Conservation (phyloP, 1,284 basidiomycete genomes). For the Cutaneotrichosporon dermatis region DNA sequence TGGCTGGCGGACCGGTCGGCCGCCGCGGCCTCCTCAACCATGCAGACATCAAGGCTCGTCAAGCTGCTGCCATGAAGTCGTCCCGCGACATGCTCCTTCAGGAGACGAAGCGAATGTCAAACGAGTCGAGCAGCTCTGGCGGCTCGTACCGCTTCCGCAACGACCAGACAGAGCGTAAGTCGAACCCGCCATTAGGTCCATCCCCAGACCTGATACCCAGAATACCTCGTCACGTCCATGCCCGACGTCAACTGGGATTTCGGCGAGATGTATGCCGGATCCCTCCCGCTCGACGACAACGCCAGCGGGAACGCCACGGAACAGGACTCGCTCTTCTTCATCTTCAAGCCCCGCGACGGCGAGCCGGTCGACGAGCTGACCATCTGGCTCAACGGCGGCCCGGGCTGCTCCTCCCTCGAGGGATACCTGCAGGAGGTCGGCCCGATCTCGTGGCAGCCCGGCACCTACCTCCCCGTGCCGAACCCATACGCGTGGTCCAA, state of each 20-base stretch:
- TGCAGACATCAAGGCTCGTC: neutral
- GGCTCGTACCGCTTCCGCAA: neutral
- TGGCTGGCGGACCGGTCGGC: neutral
- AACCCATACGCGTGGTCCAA: slow-evolving; percentile 79
- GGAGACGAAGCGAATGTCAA: too few species aligned
- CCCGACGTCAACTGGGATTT: slow-evolving; percentile 24
- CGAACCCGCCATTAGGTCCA: neutral
- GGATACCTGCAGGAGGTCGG: slow-evolving; percentile 78
- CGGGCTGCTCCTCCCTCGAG: slow-evolving; percentile 65
- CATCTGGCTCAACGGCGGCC: slow-evolving; percentile 28
- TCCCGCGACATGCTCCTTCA: too few species aligned
- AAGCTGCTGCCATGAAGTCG: too few species aligned
- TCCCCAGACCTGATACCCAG: slow-evolving; percentile 8
- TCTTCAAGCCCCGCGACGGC: slow-evolving; percentile 24
- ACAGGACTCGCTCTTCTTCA: slow-evolving; percentile 19
- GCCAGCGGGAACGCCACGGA: neutral
- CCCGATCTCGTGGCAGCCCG: slow-evolving; percentile 64
- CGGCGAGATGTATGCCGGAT: slow-evolving; percentile 27
- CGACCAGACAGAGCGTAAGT: slow-evolving; percentile 7
- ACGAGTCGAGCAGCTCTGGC: too few species aligned
- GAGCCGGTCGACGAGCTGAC: slow-evolving; percentile 30
- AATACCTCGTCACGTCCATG: slow-evolving; percentile 19
- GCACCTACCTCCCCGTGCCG: slow-evolving; percentile 60
- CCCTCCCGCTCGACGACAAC: slow-evolving; percentile 19
- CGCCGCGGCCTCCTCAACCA: neutral